A percentile compares a stretch with the other conserved stretches of the same genome.
Conservation (phyloP, 2,329 filamentous ascomycete species). For the Zymoseptoria ardabiliae region DNA sequence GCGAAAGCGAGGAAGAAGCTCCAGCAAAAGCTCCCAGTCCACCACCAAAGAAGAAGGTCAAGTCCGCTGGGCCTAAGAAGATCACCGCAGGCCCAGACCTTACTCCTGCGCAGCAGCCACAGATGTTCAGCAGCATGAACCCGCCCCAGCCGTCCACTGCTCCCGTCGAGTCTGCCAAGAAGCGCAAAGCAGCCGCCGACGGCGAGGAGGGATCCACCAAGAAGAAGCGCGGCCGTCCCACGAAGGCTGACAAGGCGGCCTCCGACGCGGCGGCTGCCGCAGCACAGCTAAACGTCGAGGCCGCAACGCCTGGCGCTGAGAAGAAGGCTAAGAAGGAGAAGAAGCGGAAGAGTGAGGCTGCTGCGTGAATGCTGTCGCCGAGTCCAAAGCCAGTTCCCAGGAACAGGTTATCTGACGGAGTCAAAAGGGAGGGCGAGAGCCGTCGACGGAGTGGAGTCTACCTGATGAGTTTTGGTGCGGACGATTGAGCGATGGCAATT, state of each 20-base stretch:
- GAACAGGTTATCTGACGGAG: background rate
- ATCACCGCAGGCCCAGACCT: background rate
- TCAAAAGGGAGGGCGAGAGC: background rate
- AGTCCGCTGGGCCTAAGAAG: background rate
- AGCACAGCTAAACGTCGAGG: background rate
- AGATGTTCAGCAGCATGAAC: background rate
- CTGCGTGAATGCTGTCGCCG: background rate
- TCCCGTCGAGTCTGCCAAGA: background rate
- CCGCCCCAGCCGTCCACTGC: background rate
- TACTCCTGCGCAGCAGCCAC: background rate
- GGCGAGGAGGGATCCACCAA: background rate
- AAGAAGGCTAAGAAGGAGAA: background rate
- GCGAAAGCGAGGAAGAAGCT: background rate
- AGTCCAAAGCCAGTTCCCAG: background rate
- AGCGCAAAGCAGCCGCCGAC: background rate
- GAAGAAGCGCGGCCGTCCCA: background rate
- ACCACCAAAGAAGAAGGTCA: background rate
- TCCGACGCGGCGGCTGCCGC: background rate
- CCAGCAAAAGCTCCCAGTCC: background rate
- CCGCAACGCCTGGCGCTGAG: background rate
- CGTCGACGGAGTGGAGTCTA: background rate
- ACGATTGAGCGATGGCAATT: too few species aligned
- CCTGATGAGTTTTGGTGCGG: background rate
- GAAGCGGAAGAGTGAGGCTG: constrained; percentile 1
- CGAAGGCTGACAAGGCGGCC: background rate